A percentile compares a stretch with the other conserved stretches of the same genome.
These are phyloP conservation scores for Fragosphaeria purpurea DNA, from an alignment of 2,329 filamentous ascomycete genomes.

Conservation along the genomic window DNA sequence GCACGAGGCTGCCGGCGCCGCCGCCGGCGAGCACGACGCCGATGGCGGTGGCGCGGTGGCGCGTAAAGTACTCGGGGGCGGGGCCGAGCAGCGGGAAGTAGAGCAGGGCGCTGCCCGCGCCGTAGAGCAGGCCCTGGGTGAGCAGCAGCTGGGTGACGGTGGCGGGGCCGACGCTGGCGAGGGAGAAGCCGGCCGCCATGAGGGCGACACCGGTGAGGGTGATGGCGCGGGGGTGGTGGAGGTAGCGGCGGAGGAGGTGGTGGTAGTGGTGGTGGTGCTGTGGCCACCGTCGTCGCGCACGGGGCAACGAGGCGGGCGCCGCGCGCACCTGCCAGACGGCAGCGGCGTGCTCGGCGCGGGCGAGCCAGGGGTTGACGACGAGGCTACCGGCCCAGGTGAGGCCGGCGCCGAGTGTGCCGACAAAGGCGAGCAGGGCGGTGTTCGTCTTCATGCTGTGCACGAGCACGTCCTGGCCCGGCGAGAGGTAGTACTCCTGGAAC, in stretches of 20 bases:
- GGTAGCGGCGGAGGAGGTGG: neutral
- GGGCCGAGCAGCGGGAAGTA: constrained; percentile 34
- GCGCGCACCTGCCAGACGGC: neutral
- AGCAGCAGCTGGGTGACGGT: constrained; percentile 31
- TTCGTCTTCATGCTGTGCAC: no score
- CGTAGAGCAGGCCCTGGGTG: constrained; percentile 33
- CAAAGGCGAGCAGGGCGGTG: constrained; percentile 29
- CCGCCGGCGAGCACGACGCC: constrained; percentile 34
- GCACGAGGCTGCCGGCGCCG: constrained; percentile 31
- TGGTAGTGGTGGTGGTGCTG: constrained; percentile 10
- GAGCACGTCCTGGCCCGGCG: constrained; percentile 7
- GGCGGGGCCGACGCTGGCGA: constrained; percentile 27
- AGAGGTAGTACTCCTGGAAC: constrained; percentile 39
- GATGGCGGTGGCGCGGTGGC: constrained; percentile 35
- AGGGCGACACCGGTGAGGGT: constrained; percentile 30
- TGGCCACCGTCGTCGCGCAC: neutral
- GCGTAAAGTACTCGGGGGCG: constrained; percentile 39
- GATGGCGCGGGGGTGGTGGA: constrained; percentile 24
- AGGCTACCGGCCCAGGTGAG: constrained; percentile 41
- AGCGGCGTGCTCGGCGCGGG: constrained; percentile 25
- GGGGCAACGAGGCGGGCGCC: no score
- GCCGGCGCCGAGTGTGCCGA: constrained; percentile 37
- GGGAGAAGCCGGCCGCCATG: constrained; percentile 31
- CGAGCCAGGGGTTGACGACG: constrained; percentile 36
- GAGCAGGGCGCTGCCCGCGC: constrained; percentile 32